phyloP scores from a whole-genome alignment of 169 alveolate species.

The Plasmodium vinckei region DNA sequence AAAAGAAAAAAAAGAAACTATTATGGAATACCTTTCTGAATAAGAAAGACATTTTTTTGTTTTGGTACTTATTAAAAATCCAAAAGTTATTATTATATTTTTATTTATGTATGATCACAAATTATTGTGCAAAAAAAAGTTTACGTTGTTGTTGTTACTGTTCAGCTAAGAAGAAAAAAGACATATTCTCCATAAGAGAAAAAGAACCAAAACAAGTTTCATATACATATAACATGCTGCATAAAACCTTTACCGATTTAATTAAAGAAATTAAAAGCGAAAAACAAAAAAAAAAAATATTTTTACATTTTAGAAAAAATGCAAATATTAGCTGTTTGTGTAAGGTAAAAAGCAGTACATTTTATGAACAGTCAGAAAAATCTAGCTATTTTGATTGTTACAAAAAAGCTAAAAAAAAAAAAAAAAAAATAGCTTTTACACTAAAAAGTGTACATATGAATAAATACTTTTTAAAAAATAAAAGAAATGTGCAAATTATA shows the following conservation, averaged over 20 bases:
- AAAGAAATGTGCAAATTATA: neutral
- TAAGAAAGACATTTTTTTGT: conserved; percentile 21
- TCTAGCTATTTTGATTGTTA: neutral
- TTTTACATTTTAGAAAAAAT: conserved; percentile 14
- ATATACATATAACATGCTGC: neutral
- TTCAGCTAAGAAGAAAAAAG: neutral
- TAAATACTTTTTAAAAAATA: neutral
- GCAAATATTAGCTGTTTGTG: neutral
- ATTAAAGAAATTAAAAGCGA: conserved; percentile 33
- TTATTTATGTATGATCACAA: conserved; percentile 23
- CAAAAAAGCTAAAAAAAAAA: neutral
- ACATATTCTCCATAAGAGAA: neutral
- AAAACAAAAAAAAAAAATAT: conserved; percentile 22
- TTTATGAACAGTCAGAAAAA: neutral
- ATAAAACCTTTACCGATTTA: conserved; percentile 5
- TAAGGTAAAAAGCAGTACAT: neutral
- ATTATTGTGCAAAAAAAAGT: neutral
- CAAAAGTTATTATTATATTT: conserved; percentile 41
- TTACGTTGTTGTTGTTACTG: neutral
- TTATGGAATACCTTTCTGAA: neutral
- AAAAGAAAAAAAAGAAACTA: conserved; percentile 22
- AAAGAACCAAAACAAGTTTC: neutral
- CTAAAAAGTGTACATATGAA: neutral
- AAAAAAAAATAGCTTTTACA: neutral
- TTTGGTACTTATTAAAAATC: conserved; percentile 23